Evolutionary conservation across 2,329 filamentous ascomycete genomes (phyloP).

Genomic region (Gnomoniopsis smithogilvyi): DNA sequence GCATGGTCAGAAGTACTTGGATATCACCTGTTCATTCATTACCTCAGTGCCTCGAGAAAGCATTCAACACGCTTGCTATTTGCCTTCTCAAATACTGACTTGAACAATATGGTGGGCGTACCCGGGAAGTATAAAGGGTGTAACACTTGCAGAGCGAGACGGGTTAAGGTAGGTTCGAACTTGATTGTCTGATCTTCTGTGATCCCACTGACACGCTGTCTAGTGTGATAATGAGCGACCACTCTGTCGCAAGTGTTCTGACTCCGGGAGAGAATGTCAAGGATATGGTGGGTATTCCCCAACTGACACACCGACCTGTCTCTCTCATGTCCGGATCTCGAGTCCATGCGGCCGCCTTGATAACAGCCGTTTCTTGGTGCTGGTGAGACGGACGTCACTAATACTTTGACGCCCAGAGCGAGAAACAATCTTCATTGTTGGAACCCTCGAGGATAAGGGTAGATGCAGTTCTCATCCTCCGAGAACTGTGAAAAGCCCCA

Average conservation of each 20-base stretch:
- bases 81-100: not conserved
- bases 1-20: not conserved
- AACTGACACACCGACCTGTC: not conserved
- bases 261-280: slow-evolving; percentile 54
- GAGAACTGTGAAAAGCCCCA: slow-evolving; percentile 40
- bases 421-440: slow-evolving; percentile 62
- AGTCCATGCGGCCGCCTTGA: not conserved
- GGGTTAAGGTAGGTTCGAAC: slow-evolving; percentile 49
- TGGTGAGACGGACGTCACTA: not conserved
- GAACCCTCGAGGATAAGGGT: slow-evolving; percentile 51
- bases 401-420: slow-evolving; percentile 21
- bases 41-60: not conserved
- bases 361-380: not conserved
- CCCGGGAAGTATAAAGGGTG: slow-evolving; percentile 63
- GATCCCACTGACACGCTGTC: not conserved
- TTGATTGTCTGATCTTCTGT: not conserved
- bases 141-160: slow-evolving; percentile 56
- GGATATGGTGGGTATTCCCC: slow-evolving; percentile 50
- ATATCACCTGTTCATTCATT: not conserved
- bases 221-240: slow-evolving; percentile 63
- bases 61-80: not conserved
- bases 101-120: slow-evolving; percentile 53
- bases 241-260: slow-evolving; percentile 57
- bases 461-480: slow-evolving; percentile 56
- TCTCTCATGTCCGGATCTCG: not conserved